phyloP scores from a whole-genome alignment of 192 early-diverging fungal species.

The Chytriomyces sp. region DNA sequence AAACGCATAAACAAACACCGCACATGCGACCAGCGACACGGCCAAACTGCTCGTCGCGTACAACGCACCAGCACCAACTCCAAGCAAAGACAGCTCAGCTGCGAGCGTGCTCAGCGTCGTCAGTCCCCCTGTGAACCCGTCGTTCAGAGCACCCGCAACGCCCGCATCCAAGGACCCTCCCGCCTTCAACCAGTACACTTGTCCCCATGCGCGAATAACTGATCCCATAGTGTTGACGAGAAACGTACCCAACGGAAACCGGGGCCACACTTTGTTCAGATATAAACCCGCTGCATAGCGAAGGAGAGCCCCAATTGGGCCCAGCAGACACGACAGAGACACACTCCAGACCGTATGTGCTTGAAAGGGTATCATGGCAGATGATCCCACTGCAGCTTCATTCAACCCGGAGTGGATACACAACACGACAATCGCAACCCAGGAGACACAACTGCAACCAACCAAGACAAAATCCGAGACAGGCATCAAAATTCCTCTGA shows the following conservation, averaged over 20 bases:
- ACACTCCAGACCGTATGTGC: background rate
- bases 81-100: slow-evolving; percentile 6
- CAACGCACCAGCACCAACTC: background rate
- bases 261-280: background rate
- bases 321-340: background rate
- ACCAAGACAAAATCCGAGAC: too few relatives aligned
- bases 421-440: too few relatives aligned
- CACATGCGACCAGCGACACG: background rate
- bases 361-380: background rate
- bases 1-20: background rate
- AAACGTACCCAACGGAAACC: slow-evolving; percentile 23
- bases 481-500: too few relatives aligned
- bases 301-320: slow-evolving; percentile 7
- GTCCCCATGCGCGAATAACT: background rate
- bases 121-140: slow-evolving; percentile 29
- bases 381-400: too few relatives aligned
- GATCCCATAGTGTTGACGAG: slow-evolving; percentile 11
- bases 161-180: background rate
- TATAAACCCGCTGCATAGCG: slow-evolving; percentile 2
- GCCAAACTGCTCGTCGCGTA: background rate
- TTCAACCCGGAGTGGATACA: too few relatives aligned
- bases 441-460: too few relatives aligned
- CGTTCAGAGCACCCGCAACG: background rate
- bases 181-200: background rate
- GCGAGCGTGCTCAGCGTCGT: slow-evolving; percentile 30